phyloP scores from a whole-genome alignment of 2,329 filamentous ascomycete genomes.

The Claviceps sp. region DNA sequence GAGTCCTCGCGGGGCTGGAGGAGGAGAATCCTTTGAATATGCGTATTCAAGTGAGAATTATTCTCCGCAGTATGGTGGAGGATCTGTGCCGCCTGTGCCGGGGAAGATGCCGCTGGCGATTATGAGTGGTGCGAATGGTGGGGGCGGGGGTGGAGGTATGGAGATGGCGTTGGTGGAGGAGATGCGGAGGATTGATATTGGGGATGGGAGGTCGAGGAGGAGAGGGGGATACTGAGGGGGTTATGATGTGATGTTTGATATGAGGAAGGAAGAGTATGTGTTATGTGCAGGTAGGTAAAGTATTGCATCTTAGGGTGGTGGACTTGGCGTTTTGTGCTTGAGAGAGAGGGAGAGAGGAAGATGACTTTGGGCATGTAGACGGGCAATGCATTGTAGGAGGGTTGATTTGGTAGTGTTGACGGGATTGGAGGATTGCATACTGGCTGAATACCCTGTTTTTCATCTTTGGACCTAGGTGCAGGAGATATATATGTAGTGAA shows the following conservation, averaged over 20 bases:
- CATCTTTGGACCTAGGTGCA: too few relatives aligned
- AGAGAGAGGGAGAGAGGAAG: too few relatives aligned
- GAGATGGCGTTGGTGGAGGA: conserved; percentile 55
- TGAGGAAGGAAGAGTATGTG: not conserved
- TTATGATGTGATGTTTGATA: not conserved
- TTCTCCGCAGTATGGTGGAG: conserved; percentile 22
- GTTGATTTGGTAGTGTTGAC: too few relatives aligned
- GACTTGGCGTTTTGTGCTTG: not conserved
- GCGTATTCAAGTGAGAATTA: conserved; percentile 37
- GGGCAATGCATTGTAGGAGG: not conserved
- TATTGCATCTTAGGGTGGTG: not conserved
- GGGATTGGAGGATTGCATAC: too few relatives aligned
- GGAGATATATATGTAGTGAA: too few relatives aligned
- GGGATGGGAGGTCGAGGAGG: conserved; percentile 42
- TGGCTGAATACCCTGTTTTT: too few relatives aligned
- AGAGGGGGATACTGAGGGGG: conserved; percentile 28
- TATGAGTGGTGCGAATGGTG: conserved; percentile 31
- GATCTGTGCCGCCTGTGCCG: conserved; percentile 44
- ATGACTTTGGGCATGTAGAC: not conserved
- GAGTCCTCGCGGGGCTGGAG: conserved; percentile 28
- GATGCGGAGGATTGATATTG: conserved; percentile 54
- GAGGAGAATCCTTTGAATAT: conserved; percentile 29
- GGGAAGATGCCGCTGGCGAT: conserved; percentile 51
- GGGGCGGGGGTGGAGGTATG: conserved; percentile 25
- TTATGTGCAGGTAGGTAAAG: too few relatives aligned